These are phyloP conservation scores for Aspergillus arachidicola DNA, from an alignment of 2,329 filamentous ascomycete genomes.

Conservation along the genomic window DNA sequence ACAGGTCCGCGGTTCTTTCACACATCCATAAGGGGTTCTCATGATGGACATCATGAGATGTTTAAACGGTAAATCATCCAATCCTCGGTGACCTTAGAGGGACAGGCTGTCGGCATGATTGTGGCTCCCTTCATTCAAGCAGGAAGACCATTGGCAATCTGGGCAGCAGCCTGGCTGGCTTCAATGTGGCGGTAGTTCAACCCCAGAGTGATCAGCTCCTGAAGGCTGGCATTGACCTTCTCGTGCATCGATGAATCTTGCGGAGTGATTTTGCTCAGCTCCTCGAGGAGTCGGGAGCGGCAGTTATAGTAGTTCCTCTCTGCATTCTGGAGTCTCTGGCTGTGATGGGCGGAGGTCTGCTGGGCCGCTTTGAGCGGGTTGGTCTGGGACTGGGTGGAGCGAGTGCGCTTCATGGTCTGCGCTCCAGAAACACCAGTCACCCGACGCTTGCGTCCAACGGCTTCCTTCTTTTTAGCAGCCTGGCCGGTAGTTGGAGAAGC, in stretches of 20 bases:
- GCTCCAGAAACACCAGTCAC: constrained; percentile 40
- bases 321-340: constrained; percentile 45
- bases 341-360: constrained; percentile 36
- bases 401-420: constrained; percentile 46
- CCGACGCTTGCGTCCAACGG: constrained; percentile 42
- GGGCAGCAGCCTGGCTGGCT: constrained; percentile 42
- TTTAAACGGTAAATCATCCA: constrained; percentile 11
- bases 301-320: constrained; percentile 47
- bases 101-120: constrained; percentile 3
- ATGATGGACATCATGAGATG: constrained; percentile 14
- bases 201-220: constrained; percentile 47
- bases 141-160: constrained; percentile 36
- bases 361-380: constrained; percentile 37
- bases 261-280: constrained; percentile 42
- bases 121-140: constrained; percentile 27
- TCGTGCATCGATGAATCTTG: constrained; percentile 46
- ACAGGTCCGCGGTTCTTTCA: constrained; percentile 14
- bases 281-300: constrained; percentile 42
- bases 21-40: constrained; percentile 9
- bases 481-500: constrained; percentile 34
- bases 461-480: constrained; percentile 43
- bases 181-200: constrained; percentile 47
- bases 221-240: constrained; percentile 47
- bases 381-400: constrained; percentile 42
- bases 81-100: not conserved